A percentile compares a stretch with the other conserved stretches of the same genome.
Evolutionary conservation across 768 basidiomycete genomes (phyloP).

Genomic region (Gyrodon lividus): DNA sequence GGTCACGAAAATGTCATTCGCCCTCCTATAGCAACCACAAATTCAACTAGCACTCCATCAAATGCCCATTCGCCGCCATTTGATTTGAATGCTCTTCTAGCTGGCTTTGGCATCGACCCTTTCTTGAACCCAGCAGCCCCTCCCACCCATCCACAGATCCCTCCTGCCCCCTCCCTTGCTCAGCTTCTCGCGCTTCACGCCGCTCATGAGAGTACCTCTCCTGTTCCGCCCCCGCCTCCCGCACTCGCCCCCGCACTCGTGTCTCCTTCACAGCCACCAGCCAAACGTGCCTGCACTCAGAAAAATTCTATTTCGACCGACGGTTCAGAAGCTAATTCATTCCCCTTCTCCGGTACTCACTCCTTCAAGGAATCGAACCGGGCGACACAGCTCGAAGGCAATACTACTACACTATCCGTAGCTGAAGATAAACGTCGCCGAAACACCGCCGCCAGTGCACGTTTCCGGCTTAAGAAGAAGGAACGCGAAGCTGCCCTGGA

Average conservation of each 20-base stretch:
- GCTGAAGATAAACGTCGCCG: constrained; percentile 90
- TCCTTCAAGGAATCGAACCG: constrained; percentile 29
- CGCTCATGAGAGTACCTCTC: constrained; percentile 28
- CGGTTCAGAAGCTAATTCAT: constrained; percentile 12
- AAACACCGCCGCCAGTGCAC: constrained; percentile 90
- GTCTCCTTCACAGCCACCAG: constrained; percentile 30
- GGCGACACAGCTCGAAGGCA: not conserved
- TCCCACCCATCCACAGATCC: constrained; percentile 12
- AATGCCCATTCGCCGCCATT: constrained; percentile 37
- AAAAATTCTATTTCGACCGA: constrained; percentile 43
- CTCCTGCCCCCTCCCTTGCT: constrained; percentile 55
- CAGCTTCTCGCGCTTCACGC: constrained; percentile 68
- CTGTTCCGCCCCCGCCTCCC: constrained; percentile 17
- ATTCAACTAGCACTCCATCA: constrained; percentile 30
- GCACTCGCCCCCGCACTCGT: constrained; percentile 21
- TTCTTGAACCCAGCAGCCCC: constrained; percentile 34
- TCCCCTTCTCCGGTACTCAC: constrained; percentile 31
- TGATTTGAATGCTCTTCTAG: constrained; percentile 41
- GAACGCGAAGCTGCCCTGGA: constrained; percentile 90
- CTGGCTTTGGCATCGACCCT: constrained; percentile 43
- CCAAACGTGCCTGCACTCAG: constrained; percentile 59
- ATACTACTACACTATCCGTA: constrained; percentile 40
- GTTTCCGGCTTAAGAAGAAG: constrained; percentile 95
- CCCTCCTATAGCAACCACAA: constrained; percentile 39
- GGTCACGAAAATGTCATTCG: constrained; percentile 59